Conservation (phyloP, 768 basidiomycete species). For the Paxillus rubicundulus region DNA sequence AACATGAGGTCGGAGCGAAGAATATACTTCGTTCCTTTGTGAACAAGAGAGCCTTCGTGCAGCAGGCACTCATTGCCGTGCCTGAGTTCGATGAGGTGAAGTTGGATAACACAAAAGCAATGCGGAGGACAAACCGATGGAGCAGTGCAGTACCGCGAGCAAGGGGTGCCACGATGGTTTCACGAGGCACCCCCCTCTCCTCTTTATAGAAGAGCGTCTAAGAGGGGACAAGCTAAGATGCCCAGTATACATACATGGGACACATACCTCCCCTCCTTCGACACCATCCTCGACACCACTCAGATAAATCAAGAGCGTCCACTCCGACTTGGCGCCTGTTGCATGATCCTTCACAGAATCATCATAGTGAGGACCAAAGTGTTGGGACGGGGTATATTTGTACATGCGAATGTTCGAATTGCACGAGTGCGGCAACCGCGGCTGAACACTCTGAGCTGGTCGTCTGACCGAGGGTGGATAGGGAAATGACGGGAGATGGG, state of each 20-base stretch:
- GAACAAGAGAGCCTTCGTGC: constrained; percentile 67
- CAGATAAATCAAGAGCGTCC: constrained; percentile 75
- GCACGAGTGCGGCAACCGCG: constrained; percentile 51
- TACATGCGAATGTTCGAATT: constrained; percentile 77
- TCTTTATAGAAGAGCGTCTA: constrained; percentile 73
- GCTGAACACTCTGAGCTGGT: constrained; percentile 5
- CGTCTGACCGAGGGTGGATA: constrained; percentile 35
- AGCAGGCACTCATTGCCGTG: constrained; percentile 73
- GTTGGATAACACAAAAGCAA: not conserved
- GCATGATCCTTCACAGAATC: constrained; percentile 59
- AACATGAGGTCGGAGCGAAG: constrained; percentile 75
- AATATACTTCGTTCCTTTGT: constrained; percentile 63
- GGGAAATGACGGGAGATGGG: constrained; percentile 58
- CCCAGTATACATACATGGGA: not conserved
- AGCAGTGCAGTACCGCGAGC: constrained; percentile 63
- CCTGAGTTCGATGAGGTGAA: constrained; percentile 35
- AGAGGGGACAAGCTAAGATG: not conserved
- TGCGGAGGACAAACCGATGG: constrained; percentile 47
- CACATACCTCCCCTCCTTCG: constrained; percentile 60
- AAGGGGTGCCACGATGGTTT: constrained; percentile 50
- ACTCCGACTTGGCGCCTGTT: constrained; percentile 67
- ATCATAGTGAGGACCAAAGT: constrained; percentile 78
- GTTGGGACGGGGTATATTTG: constrained; percentile 59
- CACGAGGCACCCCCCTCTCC: constrained; percentile 45
- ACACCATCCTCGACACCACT: constrained; percentile 73